Conservation (phyloP, 1,284 basidiomycete genomes). For the Cryptococcus sp. region DNA sequence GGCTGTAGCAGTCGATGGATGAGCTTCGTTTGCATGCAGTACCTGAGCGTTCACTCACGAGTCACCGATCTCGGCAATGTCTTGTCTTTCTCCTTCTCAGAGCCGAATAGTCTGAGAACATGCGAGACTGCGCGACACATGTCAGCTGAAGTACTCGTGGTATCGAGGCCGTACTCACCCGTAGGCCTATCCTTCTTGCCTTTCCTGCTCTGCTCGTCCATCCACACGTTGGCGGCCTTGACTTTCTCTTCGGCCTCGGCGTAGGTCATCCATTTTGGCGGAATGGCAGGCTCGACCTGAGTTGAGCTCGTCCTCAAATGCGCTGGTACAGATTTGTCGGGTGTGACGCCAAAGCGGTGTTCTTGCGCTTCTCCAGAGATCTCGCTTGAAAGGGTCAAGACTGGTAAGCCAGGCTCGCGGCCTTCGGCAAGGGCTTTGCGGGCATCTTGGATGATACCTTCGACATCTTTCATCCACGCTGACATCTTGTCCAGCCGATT, state of each 20-base stretch:
- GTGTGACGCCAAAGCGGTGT: constrained; percentile 32
- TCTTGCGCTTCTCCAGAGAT: constrained; percentile 11
- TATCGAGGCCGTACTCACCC: constrained; percentile 21
- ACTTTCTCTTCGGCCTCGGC: constrained; percentile 42
- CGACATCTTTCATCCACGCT: constrained; percentile 48
- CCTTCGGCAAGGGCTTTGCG: constrained; percentile 46
- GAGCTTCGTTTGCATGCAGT: neutral
- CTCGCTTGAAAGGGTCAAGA: constrained; percentile 18
- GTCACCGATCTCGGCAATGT: constrained; percentile 21
- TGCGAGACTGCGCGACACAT: constrained; percentile 26
- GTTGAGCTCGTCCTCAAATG: constrained; percentile 34
- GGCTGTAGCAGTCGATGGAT: constrained; percentile 17
- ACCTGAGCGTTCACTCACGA: constrained; percentile 17
- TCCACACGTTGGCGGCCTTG: constrained; percentile 23
- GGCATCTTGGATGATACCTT: constrained; percentile 50
- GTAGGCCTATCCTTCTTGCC: constrained; percentile 40
- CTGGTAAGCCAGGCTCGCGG: constrained; percentile 32
- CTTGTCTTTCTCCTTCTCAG: constrained; percentile 27
- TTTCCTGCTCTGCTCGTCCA: constrained; percentile 22
- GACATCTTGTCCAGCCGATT: constrained; percentile 46
- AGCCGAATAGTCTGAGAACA: constrained; percentile 35
- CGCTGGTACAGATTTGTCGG: constrained; percentile 26
- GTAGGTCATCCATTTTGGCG: constrained; percentile 38
- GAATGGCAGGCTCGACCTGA: constrained; percentile 44
- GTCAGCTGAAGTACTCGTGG: neutral